A percentile compares a stretch with the other conserved stretches of the same genome.
Evolutionary conservation across 257 asterid species (phyloP).

Genomic region (Thymus mandschuricus): DNA sequence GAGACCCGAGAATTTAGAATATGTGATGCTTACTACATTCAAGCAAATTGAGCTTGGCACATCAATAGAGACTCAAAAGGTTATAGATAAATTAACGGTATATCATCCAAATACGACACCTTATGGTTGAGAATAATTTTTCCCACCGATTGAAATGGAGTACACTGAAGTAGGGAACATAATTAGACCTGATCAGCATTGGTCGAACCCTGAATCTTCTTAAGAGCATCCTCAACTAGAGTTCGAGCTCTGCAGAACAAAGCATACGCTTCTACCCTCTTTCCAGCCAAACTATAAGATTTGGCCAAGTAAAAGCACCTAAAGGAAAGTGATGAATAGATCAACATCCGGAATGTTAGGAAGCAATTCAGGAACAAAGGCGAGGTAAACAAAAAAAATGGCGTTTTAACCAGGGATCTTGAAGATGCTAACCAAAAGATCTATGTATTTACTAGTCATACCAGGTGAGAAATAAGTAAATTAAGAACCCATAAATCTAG

Average conservation of each 20-base stretch:
- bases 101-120: slow-evolving; percentile 11
- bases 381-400: neutral
- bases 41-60: slow-evolving; percentile 15
- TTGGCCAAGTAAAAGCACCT: slow-evolving; percentile 97
- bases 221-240: slow-evolving; percentile 62
- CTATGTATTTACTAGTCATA: slow-evolving; percentile 6
- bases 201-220: slow-evolving; percentile 54
- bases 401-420: neutral
- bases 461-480: neutral
- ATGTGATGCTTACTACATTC: slow-evolving; percentile 9
- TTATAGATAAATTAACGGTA: neutral
- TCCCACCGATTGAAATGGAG: slow-evolving; percentile 1
- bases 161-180: slow-evolving; percentile 14
- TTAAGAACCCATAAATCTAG: neutral
- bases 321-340: slow-evolving; percentile 37
- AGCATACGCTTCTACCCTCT: slow-evolving; percentile 93
- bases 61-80: too few relatives aligned
- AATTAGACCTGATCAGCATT: slow-evolving; percentile 63
- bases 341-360: slow-evolving; percentile 23
- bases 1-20: slow-evolving; percentile 4
- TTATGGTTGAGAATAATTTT: neutral
- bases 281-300: slow-evolving; percentile 93
- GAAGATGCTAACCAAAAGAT: slow-evolving; percentile 7
- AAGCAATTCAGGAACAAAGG: slow-evolving; percentile 19
- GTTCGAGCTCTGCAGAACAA: slow-evolving; percentile 72